Evolutionary conservation across 495 filamentous ascomycete species (phyloP), one percentile per base, ranked within the genome.

Genomic region (Cenococcum geophilum): DNA sequence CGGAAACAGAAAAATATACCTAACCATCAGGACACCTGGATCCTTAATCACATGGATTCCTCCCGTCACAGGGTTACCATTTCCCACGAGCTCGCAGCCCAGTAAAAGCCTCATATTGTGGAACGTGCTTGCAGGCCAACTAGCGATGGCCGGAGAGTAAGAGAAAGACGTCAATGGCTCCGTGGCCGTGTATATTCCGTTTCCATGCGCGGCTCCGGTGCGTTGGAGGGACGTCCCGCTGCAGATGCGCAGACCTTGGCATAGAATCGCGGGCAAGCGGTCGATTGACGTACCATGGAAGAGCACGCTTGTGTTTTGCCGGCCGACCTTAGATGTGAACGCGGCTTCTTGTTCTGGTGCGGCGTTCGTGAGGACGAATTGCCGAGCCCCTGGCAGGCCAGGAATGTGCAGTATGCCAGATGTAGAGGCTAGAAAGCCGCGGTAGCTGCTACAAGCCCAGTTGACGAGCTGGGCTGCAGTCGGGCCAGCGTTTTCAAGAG

Each of bases 281-380:
- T 72, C 67, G 6, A 68, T 50, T 0, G 66, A 63, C 4, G 73
- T 75, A 37, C 73, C 73, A 60, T 75, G 73, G 63, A 73, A 75
- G 35, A 72, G 61, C 9, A 75, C 63, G 2, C 58, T 60, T 1
- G 65, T 67, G 14, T 43, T 54, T 11, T 20, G 21, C 8, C 25
- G 21, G 18, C 20, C 14, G 11, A 67, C 8, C 22, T 63, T 62
- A 16, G 43, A 21, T 1, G 64, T 49, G 53, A 72, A 74, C 4
- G 48, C 52, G 21, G 2, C 23, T 52, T 75, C 73, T 11, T 65
- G 43, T 25, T 62, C 59, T 2, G 72, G 73, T 18, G 40, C 25
- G 0, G 65, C 65, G 60, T 68, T 74, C 3, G 72, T 68, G 18
- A 74, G 63, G 5, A 75, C 25, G 61, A 74, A 75, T 61, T 75